Evolutionary conservation across 768 basidiomycete genomes (phyloP), one percentile per base, ranked within the genome.

Genomic region (Stropharia rugosoannulata): DNA sequence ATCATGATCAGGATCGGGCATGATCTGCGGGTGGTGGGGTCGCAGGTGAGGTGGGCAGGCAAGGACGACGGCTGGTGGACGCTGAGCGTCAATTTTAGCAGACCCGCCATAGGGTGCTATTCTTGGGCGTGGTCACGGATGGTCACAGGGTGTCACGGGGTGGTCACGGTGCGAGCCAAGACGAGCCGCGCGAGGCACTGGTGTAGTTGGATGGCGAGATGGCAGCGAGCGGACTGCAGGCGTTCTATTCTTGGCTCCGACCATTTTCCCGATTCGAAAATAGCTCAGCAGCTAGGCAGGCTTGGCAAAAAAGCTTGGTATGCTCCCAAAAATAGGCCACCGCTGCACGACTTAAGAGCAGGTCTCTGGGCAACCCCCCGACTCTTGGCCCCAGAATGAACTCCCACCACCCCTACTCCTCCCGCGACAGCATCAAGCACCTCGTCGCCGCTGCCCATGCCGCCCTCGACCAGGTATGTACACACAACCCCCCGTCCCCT

Each of bases 231-330:
- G n/a, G 13, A 22, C 18, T 15, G 16, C 36, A 29, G 16, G 13
- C 42, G 56, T 59, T 61, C 64, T 67, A 64, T 66, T 66, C 66
- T 67, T 67, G 66, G 66, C 59, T 59, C 67, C 65, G 62, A 69
- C 61, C 61, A 65, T 70, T 70, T 68, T 67, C 68, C 67, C 60
- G 64, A 41, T 59, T 69, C 67, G 64, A 73, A 77, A 75, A 76
- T 76, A 76, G 73, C 70, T 66, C 70, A 66, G 61, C 60, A 62
- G 22, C 62, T 57, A 49, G 58, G 67, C 62, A 60, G 68, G 62
- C 76, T 78, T 78, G 76, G 75, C 77, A 76, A 73, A 75, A 74
- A 72, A 67, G 67, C 75, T 78, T 77, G 75, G 74, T 57, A 60
- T 58, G 62, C 54, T 62, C 65, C 69, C 70, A 78, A 77, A 77